These are phyloP conservation scores for Dovyalis caffra DNA, from an alignment of 345 rosid genomes.

Conservation along the genomic window DNA sequence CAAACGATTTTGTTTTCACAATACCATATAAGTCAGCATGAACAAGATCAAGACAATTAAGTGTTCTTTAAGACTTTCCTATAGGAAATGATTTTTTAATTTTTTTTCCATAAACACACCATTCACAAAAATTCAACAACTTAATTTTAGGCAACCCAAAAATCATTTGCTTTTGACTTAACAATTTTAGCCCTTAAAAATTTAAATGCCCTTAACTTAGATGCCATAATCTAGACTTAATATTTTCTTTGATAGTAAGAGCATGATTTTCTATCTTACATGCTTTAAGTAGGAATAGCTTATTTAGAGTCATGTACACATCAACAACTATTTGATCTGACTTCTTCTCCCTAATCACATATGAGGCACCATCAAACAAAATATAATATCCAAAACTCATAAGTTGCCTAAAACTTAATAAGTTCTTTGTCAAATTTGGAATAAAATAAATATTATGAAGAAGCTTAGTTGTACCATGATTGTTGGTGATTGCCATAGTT, in stretches of 20 bases:
- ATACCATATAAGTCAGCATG: conserved; percentile 6
- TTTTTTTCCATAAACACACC: not conserved
- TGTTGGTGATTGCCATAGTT: not conserved
- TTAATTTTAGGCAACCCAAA: not conserved
- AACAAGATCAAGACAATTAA: not conserved
- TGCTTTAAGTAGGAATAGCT: conserved; percentile 7
- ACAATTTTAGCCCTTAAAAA: no score
- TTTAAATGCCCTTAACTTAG: conserved; percentile 14
- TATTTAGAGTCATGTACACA: not conserved
- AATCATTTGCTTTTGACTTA: no score
- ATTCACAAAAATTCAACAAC: not conserved
- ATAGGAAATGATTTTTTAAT: not conserved
- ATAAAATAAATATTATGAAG: not conserved
- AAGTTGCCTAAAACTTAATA: not conserved
- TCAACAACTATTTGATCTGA: not conserved
- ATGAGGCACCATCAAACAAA: not conserved
- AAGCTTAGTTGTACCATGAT: not conserved
- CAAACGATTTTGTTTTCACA: not conserved
- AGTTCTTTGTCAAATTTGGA: not conserved
- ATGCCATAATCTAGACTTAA: conserved; percentile 11
- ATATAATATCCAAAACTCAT: conserved; percentile 1
- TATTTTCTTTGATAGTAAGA: not conserved
- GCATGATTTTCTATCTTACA: conserved; percentile 1
- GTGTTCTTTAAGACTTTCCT: not conserved
- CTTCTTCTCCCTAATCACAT: conserved; percentile 1